phyloP scores from a whole-genome alignment of 106 monocot species.

The Hemerocallis citrina region DNA sequence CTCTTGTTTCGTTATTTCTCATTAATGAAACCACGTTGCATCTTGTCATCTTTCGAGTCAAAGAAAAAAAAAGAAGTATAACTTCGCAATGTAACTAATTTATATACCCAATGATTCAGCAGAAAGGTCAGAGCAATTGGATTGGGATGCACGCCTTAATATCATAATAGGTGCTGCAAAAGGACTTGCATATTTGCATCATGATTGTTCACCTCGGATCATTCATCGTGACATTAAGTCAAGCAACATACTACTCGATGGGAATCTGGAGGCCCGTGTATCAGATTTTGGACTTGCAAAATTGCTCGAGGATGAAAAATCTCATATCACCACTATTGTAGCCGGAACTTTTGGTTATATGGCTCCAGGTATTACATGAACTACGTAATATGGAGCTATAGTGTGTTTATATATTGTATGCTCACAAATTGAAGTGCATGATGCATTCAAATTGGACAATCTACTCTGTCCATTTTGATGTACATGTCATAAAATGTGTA shows the following conservation, averaged over 20 bases:
- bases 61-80: too few relatives aligned
- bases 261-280: conserved; percentile 83
- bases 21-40: too few relatives aligned
- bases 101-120: conserved; percentile 15
- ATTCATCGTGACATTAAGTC: conserved; percentile 99
- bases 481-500: too few relatives aligned
- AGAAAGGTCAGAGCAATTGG: conserved; percentile 83
- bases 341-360: conserved; percentile 99
- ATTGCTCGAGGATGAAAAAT: conserved; percentile 84
- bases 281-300: conserved; percentile 99
- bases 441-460: too few relatives aligned
- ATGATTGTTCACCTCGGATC: conserved; percentile 95
- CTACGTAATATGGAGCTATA: not conserved
- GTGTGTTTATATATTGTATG: too few relatives aligned
- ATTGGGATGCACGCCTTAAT: conserved; percentile 93
- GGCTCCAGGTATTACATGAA: conserved; percentile 70
- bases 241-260: conserved; percentile 96
- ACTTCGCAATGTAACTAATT: not conserved
- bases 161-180: conserved; percentile 96
- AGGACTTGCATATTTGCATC: conserved; percentile 92
- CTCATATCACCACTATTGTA: conserved; percentile 95
- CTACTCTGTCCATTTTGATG: too few relatives aligned
- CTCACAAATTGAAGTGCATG: too few relatives aligned
- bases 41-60: too few relatives aligned
- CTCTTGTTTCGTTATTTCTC: too few relatives aligned